Conservation (phyloP, 108 stramenopile species). For the Cyclostephanos invisitatus region DNA sequence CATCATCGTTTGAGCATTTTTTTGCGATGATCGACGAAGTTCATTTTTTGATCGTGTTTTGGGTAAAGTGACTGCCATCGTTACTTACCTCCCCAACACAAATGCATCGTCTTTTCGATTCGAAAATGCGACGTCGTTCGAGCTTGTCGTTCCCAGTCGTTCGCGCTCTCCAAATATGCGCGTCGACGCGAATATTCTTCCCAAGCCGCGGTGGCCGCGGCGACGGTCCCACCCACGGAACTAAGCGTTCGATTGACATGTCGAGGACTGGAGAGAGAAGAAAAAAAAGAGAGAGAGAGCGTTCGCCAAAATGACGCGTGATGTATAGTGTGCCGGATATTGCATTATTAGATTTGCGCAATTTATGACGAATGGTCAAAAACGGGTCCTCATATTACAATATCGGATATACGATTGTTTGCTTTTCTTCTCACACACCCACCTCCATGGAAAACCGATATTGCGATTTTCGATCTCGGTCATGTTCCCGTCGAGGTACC, state of each 20-base stretch:
- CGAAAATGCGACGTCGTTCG: neutral
- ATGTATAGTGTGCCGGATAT: no score
- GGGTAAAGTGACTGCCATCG: neutral
- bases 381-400: neutral
- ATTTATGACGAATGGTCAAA: neutral
- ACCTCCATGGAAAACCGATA: slow-evolving; percentile 92
- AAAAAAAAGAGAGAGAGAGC: neutral
- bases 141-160: neutral
- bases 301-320: no score
- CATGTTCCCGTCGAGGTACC: slow-evolving; percentile 74
- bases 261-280: slow-evolving; percentile 17
- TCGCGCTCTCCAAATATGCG: slow-evolving; percentile 10
- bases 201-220: slow-evolving; percentile 70
- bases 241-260: slow-evolving; percentile 82
- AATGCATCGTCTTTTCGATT: slow-evolving; percentile 21
- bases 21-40: neutral
- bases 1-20: neutral
- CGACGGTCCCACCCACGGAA: slow-evolving; percentile 90
- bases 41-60: neutral
- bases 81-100: slow-evolving; percentile 25
- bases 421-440: no score
- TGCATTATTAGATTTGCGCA: neutral
- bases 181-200: slow-evolving; percentile 42
- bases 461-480: slow-evolving; percentile 83
- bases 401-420: no score